Evolutionary conservation across 148 eudicot species (phyloP).

Genomic region (Vaccinium vitisidaea): DNA sequence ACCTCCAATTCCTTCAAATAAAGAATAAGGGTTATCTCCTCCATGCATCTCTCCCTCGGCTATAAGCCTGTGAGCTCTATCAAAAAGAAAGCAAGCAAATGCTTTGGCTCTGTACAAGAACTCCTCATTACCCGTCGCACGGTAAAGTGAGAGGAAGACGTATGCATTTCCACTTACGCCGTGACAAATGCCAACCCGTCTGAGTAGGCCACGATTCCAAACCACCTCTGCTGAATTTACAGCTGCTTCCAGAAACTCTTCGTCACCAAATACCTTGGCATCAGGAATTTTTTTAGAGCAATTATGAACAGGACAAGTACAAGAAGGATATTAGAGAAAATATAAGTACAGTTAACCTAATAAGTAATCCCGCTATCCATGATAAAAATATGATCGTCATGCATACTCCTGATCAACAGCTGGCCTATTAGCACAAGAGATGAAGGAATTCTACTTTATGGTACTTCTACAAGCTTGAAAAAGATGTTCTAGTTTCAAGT

Average conservation of each 20-base stretch:
- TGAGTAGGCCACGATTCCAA: constrained; percentile 66
- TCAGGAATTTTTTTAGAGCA: not conserved
- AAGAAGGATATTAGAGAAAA: not conserved
- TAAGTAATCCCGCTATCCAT: not conserved
- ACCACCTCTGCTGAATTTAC: constrained; percentile 56
- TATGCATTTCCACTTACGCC: constrained; percentile 67
- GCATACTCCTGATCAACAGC: not conserved
- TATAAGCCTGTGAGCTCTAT: constrained; percentile 48
- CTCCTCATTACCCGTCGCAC: constrained; percentile 39
- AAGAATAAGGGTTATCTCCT: constrained; percentile 59
- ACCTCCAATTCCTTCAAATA: constrained; percentile 76
- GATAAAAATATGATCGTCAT: not conserved
- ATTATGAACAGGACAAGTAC: not conserved
- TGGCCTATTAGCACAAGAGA: not conserved
- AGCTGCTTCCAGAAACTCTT: constrained; percentile 54
- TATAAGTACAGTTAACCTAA: not conserved
- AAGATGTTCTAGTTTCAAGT: not conserved
- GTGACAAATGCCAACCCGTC: constrained; percentile 62
- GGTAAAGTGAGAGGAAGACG: constrained; percentile 56
- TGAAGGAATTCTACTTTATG: not conserved
- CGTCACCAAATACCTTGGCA: constrained; percentile 46
- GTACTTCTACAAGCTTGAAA: not conserved
- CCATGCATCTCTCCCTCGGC: constrained; percentile 55
- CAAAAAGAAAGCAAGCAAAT: constrained; percentile 55
- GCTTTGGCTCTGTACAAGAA: constrained; percentile 65